Conservation (phyloP, 2,329 filamentous ascomycete genomes). For the Paracoccidioides brasiliensis region DNA sequence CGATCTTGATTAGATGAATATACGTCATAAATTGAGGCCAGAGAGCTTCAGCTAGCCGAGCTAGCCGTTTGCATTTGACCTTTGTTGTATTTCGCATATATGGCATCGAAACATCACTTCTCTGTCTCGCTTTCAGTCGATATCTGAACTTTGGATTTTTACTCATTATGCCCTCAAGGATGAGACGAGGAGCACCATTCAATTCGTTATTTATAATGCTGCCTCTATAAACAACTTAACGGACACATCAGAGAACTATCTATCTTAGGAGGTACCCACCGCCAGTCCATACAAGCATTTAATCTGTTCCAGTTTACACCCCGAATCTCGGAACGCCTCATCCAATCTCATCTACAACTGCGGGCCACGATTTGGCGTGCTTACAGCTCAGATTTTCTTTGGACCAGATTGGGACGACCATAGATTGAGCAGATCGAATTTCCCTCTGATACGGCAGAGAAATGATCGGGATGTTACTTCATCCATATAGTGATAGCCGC, state of each 20-base stretch:
- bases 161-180: too few species aligned
- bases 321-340: not conserved
- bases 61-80: not conserved
- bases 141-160: not conserved
- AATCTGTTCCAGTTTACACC: not conserved
- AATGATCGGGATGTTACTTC: not conserved
- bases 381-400: not conserved
- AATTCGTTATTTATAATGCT: not conserved
- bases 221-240: not conserved
- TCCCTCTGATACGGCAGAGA: not conserved
- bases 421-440: not conserved
- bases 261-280: not conserved
- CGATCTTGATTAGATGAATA: not conserved
- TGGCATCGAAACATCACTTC: not conserved
- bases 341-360: not conserved
- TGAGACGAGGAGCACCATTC: not conserved
- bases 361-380: not conserved
- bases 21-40: not conserved
- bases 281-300: not conserved
- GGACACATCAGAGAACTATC: not conserved
- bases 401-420: not conserved
- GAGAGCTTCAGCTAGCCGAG: not conserved
- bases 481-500: not conserved
- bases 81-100: not conserved
- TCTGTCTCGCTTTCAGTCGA: not conserved